These are phyloP conservation scores for Drechslerella dactyloides DNA, from an alignment of 2,329 filamentous ascomycete genomes.

Conservation along the genomic window DNA sequence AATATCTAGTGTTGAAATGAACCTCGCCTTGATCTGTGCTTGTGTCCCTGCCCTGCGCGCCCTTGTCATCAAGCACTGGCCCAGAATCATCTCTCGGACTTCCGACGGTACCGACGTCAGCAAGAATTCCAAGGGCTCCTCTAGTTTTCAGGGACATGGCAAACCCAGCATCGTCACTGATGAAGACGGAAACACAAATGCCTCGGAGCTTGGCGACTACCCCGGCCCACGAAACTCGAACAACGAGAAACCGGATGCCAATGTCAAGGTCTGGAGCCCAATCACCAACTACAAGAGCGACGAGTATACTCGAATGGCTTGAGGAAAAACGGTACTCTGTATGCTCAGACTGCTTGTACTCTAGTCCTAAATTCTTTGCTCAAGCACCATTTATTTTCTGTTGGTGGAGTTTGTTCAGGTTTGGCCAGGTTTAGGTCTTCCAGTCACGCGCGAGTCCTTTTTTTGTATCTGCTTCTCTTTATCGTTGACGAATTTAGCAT, in stretches of 20 bases:
- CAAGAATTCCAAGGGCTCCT: constrained; percentile 49
- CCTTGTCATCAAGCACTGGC: constrained; percentile 42
- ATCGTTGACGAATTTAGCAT: constrained; percentile 10
- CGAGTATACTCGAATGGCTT: constrained; percentile 40
- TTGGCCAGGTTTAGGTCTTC: too few species aligned
- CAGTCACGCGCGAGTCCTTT: constrained; percentile 11
- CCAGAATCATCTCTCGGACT: constrained; percentile 38
- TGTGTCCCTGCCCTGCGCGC: constrained; percentile 45
- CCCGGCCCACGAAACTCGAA: constrained; percentile 18
- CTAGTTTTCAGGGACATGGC: constrained; percentile 46
- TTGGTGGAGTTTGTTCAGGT: background rate
- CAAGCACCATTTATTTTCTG: background rate
- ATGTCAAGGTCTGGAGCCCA: constrained; percentile 48
- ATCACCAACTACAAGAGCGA: constrained; percentile 48
- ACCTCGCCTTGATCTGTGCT: constrained; percentile 47
- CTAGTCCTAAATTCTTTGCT: constrained; percentile 31
- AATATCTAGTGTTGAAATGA: constrained; percentile 46
- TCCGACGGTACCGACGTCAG: constrained; percentile 47
- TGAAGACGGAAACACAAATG: constrained; percentile 38
- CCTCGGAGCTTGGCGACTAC: constrained; percentile 44
- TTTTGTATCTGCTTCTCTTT: constrained; percentile 12
- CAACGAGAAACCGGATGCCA: constrained; percentile 42
- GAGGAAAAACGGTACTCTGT: background rate
- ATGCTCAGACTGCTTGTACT: background rate
- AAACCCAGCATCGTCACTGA: constrained; percentile 47